Percentiles rank a stretch among this genome's conserved stretches.
Evolutionary conservation across 352 stramenopile species (phyloP).

Genomic region (Phytopythium aichiense): DNA sequence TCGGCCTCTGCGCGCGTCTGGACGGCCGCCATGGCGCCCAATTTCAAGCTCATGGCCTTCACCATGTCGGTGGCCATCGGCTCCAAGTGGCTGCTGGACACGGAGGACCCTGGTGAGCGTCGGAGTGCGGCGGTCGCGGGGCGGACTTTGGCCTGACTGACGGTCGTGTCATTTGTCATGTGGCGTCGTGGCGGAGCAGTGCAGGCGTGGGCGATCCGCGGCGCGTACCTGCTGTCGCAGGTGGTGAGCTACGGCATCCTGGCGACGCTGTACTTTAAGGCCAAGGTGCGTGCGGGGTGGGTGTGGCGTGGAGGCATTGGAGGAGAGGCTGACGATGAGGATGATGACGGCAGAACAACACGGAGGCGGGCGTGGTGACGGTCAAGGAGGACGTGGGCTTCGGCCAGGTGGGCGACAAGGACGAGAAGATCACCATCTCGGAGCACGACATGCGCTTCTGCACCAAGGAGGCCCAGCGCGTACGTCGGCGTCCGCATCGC

Average conservation of each 20-base stretch:
- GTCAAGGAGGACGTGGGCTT: constrained; percentile 82
- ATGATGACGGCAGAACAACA: constrained; percentile 54
- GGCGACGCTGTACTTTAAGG: constrained; percentile 56
- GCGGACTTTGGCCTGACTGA: too few species aligned
- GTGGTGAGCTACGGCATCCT: constrained; percentile 59
- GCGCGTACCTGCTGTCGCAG: constrained; percentile 60
- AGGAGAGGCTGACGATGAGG: too few species aligned
- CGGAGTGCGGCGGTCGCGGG: not conserved
- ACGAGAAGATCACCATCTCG: constrained; percentile 81
- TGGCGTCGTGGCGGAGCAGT: constrained; percentile 19
- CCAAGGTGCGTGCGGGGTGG: constrained; percentile 24
- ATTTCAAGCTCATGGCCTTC: constrained; percentile 78
- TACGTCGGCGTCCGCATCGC: constrained; percentile 17
- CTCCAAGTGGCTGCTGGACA: constrained; percentile 67
- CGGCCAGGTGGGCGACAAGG: constrained; percentile 60
- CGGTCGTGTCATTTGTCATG: too few species aligned
- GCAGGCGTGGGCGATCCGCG: constrained; percentile 49
- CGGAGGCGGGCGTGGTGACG: constrained; percentile 56
- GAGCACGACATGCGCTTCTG: constrained; percentile 76
- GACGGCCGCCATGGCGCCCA: constrained; percentile 50
- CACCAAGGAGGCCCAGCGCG: constrained; percentile 68
- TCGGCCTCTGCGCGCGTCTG: not conserved
- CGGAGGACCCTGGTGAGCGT: constrained; percentile 40
- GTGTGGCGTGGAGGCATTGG: not conserved
- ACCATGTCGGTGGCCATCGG: constrained; percentile 55